Conservation (phyloP, 768 basidiomycete genomes). For the Boletus rufocinnamomeus region DNA sequence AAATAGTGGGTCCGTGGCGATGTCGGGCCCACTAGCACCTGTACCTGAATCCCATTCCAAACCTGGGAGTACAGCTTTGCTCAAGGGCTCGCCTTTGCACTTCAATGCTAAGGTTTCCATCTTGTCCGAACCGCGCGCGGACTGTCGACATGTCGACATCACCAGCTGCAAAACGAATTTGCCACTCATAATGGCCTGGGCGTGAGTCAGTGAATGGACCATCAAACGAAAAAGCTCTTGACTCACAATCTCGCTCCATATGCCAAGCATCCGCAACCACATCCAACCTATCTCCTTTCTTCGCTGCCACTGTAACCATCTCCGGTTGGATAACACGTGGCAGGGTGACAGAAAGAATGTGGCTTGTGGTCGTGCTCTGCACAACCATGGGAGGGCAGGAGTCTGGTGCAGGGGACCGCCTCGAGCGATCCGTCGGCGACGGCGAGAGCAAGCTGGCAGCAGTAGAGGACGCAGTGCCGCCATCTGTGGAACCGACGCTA, state of each 20-base stretch:
- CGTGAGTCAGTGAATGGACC: slow-evolving; percentile 5
- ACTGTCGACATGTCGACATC: slow-evolving; percentile 58
- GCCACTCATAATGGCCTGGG: slow-evolving; percentile 64
- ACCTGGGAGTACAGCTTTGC: slow-evolving; percentile 26
- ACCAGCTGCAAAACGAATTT: slow-evolving; percentile 51
- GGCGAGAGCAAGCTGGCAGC: slow-evolving; percentile 21
- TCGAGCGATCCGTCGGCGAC: slow-evolving; percentile 34
- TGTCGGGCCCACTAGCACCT: slow-evolving; percentile 19
- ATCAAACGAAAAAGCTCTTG: not conserved
- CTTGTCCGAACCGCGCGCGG: slow-evolving; percentile 49
- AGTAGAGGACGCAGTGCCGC: slow-evolving; percentile 17
- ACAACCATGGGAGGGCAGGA: slow-evolving; percentile 48
- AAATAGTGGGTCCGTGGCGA: not conserved
- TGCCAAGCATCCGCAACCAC: slow-evolving; percentile 67
- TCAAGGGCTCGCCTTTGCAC: slow-evolving; percentile 37
- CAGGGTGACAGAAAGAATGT: slow-evolving; percentile 51
- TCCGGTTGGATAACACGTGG: slow-evolving; percentile 52
- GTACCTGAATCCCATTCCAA: slow-evolving; percentile 35
- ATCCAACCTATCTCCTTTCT: slow-evolving; percentile 56
- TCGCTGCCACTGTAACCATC: slow-evolving; percentile 65
- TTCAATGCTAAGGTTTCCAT: slow-evolving; percentile 50
- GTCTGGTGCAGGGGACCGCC: slow-evolving; percentile 35
- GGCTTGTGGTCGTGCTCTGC: slow-evolving; percentile 39
- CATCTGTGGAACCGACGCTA: slow-evolving; percentile 17
- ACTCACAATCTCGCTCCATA: slow-evolving; percentile 60